Conservation (phyloP, 352 stramenopile species). For the Pelagophyceae sp. region DNA sequence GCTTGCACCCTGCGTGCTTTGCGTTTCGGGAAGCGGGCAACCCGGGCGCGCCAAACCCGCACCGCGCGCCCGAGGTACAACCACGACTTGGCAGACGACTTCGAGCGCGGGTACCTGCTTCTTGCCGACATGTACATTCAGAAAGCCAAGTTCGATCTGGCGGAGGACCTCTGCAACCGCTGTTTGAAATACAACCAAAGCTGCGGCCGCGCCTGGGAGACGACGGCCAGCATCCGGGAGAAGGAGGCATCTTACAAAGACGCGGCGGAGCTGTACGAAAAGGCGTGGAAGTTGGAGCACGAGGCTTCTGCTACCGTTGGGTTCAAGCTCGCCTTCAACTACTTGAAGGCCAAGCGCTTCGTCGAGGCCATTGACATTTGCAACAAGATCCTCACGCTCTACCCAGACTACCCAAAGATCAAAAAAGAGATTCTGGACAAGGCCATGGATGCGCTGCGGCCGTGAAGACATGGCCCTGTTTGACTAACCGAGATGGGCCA, state of each 20-base stretch:
- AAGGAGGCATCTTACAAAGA: slow-evolving; percentile 80
- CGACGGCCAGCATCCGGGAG: slow-evolving; percentile 83
- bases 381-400: slow-evolving; percentile 78
- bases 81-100: slow-evolving; percentile 71
- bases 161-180: slow-evolving; percentile 78
- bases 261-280: slow-evolving; percentile 80
- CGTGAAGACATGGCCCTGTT: too few relatives aligned
- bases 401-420: slow-evolving; percentile 87
- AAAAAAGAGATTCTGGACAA: slow-evolving; percentile 84
- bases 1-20: slow-evolving; percentile 41
- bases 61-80: too few relatives aligned
- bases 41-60: background rate
- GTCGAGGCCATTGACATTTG: slow-evolving; percentile 80
- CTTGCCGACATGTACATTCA: slow-evolving; percentile 83
- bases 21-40: too few relatives aligned
- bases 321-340: slow-evolving; percentile 91
- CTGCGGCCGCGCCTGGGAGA: slow-evolving; percentile 77
- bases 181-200: slow-evolving; percentile 83
- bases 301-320: slow-evolving; percentile 73
- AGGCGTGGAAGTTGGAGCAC: slow-evolving; percentile 52
- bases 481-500: too few relatives aligned
- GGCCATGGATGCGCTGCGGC: slow-evolving; percentile 68
- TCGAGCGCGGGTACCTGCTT: slow-evolving; percentile 80
- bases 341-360: slow-evolving; percentile 81
- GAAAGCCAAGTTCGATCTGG: slow-evolving; percentile 77